A percentile compares a stretch with the other conserved stretches of the same genome.
Conservation (phyloP, 352 stramenopile species). For the Pythium scleroteichum region DNA sequence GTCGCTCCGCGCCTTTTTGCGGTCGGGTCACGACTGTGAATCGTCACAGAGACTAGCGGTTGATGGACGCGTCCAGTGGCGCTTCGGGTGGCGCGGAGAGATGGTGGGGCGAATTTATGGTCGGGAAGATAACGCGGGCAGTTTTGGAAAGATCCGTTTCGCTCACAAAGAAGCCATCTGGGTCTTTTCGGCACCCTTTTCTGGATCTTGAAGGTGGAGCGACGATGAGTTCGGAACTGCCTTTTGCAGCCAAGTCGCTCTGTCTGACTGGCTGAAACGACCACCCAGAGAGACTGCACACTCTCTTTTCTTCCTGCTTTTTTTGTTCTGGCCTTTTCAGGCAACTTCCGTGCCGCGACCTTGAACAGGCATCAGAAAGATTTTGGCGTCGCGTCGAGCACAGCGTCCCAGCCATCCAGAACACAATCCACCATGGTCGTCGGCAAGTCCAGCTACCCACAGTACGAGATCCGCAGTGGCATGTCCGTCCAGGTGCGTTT, state of each 20-base stretch:
- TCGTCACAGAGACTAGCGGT: no score
- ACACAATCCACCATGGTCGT: slow-evolving; percentile 22
- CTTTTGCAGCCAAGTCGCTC: slow-evolving; percentile 14
- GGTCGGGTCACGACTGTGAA: no score
- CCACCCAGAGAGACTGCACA: slow-evolving; percentile 21
- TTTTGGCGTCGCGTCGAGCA: slow-evolving; percentile 18
- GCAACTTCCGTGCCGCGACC: slow-evolving; percentile 17
- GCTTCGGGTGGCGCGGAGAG: no score
- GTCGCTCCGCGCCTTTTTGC: neutral
- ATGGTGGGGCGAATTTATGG: slow-evolving; percentile 6
- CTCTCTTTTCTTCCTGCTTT: slow-evolving; percentile 20
- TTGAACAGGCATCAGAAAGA: slow-evolving; percentile 29
- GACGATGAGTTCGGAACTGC: slow-evolving; percentile 1
- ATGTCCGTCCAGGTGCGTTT: slow-evolving; percentile 78
- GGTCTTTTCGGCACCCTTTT: slow-evolving; percentile 13
- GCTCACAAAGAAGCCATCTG: slow-evolving; percentile 14
- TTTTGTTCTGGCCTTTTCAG: slow-evolving; percentile 25
- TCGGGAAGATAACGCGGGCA: slow-evolving; percentile 19
- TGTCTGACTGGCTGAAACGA: slow-evolving; percentile 24
- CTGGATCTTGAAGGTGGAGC: slow-evolving; percentile 1
- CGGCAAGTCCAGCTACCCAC: slow-evolving; percentile 11
- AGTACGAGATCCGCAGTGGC: slow-evolving; percentile 75
- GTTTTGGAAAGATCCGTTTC: slow-evolving; percentile 29
- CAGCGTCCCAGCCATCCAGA: slow-evolving; percentile 1
- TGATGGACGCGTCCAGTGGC: no score